phyloP scores from a whole-genome alignment of 495 filamentous ascomycete species.

The Neurospora sp. region DNA sequence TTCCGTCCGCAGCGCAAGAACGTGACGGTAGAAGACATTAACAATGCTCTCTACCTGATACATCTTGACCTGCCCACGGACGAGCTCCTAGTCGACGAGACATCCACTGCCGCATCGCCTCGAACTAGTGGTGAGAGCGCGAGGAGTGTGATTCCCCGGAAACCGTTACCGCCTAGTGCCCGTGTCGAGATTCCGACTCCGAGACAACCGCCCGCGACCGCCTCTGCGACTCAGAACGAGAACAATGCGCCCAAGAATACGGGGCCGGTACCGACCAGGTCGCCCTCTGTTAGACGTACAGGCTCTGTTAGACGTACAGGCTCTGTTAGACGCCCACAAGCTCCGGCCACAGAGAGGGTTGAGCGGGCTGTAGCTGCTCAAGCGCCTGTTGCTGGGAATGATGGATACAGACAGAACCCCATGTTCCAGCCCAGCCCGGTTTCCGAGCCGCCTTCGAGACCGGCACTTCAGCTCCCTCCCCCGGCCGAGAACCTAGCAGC shows the following conservation, averaged over 20 bases:
- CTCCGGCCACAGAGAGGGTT: neutral
- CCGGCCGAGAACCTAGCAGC: neutral
- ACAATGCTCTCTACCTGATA: constrained; percentile 81
- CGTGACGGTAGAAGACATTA: constrained; percentile 78
- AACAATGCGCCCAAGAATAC: neutral
- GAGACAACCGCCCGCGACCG: neutral
- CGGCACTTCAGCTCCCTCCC: neutral
- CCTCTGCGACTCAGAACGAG: neutral
- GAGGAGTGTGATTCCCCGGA: constrained; percentile 32
- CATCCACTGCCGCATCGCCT: constrained; percentile 24
- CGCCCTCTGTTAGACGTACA: neutral
- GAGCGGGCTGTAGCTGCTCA: neutral
- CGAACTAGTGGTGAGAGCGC: constrained; percentile 38
- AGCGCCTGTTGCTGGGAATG: neutral
- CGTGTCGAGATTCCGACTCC: neutral
- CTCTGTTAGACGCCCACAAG: neutral
- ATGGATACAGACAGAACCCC: constrained; percentile 14
- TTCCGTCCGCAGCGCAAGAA: constrained; percentile 78
- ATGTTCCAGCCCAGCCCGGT: constrained; percentile 7
- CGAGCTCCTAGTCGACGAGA: constrained; percentile 31
- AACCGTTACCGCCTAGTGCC: constrained; percentile 28
- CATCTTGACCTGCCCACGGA: constrained; percentile 63
- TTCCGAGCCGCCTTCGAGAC: neutral
- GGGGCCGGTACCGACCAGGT: neutral
- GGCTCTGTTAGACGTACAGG: neutral